Evolutionary conservation across 495 filamentous ascomycete genomes (phyloP).

Genomic region (Lasiosphaeria ovina): DNA sequence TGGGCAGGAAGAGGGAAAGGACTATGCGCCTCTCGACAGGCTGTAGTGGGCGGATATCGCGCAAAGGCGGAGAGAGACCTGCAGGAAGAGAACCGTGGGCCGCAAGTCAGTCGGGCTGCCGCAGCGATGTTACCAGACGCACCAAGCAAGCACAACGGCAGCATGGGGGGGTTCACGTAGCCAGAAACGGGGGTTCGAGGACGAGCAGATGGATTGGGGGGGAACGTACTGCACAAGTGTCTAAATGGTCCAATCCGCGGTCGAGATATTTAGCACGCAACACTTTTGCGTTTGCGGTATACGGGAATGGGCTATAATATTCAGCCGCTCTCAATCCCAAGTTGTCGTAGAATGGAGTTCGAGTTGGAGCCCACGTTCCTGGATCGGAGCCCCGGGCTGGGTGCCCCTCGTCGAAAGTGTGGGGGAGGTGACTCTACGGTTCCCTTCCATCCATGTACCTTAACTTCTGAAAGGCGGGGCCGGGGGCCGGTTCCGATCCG

Average conservation of each 20-base stretch:
- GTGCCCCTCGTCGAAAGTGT: constrained; percentile 29
- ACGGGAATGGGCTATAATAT: background rate
- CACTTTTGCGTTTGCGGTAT: background rate
- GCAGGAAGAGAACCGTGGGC: too few species aligned
- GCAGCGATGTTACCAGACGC: constrained; percentile 8
- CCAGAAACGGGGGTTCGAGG: background rate
- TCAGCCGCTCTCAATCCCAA: background rate
- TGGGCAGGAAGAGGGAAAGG: constrained; percentile 13
- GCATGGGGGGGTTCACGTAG: constrained; percentile 11
- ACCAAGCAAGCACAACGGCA: constrained; percentile 1
- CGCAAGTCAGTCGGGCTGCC: background rate
- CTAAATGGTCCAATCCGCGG: background rate
- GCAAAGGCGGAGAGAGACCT: too few species aligned
- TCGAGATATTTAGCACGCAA: background rate
- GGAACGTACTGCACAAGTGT: constrained; percentile 6
- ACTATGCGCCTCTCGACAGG: background rate
- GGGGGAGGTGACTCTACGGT: constrained; percentile 13
- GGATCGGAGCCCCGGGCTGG: constrained; percentile 37
- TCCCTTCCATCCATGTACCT: background rate
- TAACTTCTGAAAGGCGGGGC: too few species aligned
- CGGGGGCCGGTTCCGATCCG: too few species aligned
- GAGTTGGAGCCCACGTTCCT: constrained; percentile 40
- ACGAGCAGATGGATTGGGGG: background rate
- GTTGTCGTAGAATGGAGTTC: constrained; percentile 4
- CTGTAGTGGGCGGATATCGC: too few species aligned